Conservation (phyloP, 805 yeast genomes). For the Candida insectorum region DNA sequence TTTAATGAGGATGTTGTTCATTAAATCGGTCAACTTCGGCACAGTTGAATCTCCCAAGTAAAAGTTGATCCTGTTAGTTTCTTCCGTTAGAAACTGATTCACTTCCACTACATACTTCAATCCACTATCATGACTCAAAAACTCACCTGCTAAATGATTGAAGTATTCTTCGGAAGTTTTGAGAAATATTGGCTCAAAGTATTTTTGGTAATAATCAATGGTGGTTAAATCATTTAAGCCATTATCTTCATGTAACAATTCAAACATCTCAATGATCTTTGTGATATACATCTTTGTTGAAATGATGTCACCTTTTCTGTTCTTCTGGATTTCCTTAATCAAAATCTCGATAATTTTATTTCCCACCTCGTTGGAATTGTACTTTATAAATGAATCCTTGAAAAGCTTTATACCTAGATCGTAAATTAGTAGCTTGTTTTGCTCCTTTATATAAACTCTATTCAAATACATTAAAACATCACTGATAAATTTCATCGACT, state of each 20-base stretch:
- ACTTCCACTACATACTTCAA: conserved; percentile 52
- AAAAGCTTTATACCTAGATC: conserved; percentile 73
- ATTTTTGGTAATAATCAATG: conserved; percentile 58
- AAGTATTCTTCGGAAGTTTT: conserved; percentile 56
- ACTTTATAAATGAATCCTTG: conserved; percentile 54
- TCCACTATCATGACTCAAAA: conserved; percentile 46
- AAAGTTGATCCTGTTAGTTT: conserved; percentile 51
- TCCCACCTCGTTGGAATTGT: conserved; percentile 50
- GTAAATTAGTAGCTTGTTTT: conserved; percentile 58
- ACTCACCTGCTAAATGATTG: conserved; percentile 40
- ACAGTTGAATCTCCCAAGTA: conserved; percentile 53
- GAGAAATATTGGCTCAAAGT: conserved; percentile 66
- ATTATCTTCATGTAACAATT: conserved; percentile 47
- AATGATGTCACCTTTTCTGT: conserved; percentile 51
- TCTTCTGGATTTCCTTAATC: conserved; percentile 52
- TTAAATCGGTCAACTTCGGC: conserved; percentile 51
- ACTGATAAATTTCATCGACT: conserved; percentile 72
- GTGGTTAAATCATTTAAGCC: conserved; percentile 19
- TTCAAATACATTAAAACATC: conserved; percentile 86
- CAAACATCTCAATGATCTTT: conserved; percentile 67
- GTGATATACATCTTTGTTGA: conserved; percentile 56
- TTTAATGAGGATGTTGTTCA: conserved; percentile 58
- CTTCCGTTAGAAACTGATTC: conserved; percentile 55
- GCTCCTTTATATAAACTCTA: conserved; percentile 75
- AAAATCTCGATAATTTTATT: conserved; percentile 45